Evolutionary conservation across 1,284 basidiomycete species (phyloP), one percentile per base, ranked within the genome.

Genomic region (Pisolithus thermaeus): DNA sequence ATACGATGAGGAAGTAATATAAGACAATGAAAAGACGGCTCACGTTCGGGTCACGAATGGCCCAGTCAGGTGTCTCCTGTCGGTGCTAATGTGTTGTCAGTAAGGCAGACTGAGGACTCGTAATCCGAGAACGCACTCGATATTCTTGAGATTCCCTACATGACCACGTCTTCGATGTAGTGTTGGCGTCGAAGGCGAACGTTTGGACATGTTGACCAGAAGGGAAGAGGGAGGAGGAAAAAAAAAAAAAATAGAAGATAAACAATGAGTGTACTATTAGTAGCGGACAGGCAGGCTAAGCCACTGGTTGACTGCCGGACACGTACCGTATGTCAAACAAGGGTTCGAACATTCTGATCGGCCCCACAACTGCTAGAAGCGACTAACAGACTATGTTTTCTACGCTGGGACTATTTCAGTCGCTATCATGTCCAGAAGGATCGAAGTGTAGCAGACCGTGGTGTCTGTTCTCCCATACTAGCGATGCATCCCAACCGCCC

Each of bases 381-480:
- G 18, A 20, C 18, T 28, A 16, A 3, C 47, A 9, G 37, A 20
- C 38, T 18, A 90, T 92, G 89, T 90, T 92, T 64, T 76, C 84
- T 9, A 70, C 78, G 1, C 63, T 76, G 7, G 73, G 74, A 9
- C 73, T 86, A 11, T 90, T 91, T 65, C 72, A 73, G 22, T 66
- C 68, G 3, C 59, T 84, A n/a, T 66, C 75, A 20, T 92, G 89
- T 71, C 88, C 88, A 12, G 75, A 83, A 30, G 63, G 55, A 54
- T 50, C 59, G 1, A 54, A 61, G 25, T 90, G 88, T 61, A 62
- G 60, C 4, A 71, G 79, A n/a, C 52, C 65, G 4, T 63, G 70
- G 51, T 91, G 89, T 63, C 59, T 85, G 23, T 90, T 84, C 68
- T 83, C 80, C 30, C 87, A 90, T 65, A 62, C 68, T 5, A 54